These are phyloP conservation scores for Apiospora arundinis DNA, from an alignment of 2,329 filamentous ascomycete genomes.

Conservation along the genomic window DNA sequence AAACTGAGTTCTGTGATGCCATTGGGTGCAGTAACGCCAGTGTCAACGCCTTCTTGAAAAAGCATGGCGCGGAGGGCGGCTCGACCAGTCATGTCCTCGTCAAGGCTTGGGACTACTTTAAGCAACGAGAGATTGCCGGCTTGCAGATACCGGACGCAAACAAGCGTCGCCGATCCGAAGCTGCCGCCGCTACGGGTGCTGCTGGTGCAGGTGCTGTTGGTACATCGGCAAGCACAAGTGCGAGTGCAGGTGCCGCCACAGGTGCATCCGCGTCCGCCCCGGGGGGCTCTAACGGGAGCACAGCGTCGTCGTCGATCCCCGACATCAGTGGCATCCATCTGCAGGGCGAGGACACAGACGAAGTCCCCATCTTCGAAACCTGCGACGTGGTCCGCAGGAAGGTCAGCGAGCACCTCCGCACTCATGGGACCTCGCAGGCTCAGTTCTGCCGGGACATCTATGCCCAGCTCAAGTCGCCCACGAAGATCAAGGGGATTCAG, in stretches of 20 bases:
- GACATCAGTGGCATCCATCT: slow-evolving; percentile 50
- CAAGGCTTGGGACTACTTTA: slow-evolving; percentile 34
- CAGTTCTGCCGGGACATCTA: slow-evolving; percentile 54
- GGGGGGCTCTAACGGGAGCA: neutral
- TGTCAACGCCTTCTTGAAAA: slow-evolving; percentile 30
- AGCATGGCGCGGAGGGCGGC: slow-evolving; percentile 29
- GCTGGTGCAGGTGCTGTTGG: neutral
- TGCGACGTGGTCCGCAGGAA: slow-evolving; percentile 64
- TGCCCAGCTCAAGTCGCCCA: slow-evolving; percentile 42
- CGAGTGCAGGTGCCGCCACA: neutral
- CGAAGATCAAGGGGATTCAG: slow-evolving; percentile 37
- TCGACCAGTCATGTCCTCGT: slow-evolving; percentile 23
- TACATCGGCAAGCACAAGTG: neutral
- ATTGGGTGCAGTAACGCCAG: slow-evolving; percentile 25
- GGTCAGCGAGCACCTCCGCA: slow-evolving; percentile 56
- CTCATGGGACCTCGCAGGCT: slow-evolving; percentile 53
- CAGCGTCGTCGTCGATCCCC: slow-evolving; percentile 27
- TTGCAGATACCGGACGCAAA: slow-evolving; percentile 35
- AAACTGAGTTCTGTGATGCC: slow-evolving; percentile 32
- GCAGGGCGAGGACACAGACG: slow-evolving; percentile 48
- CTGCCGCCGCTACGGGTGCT: neutral
- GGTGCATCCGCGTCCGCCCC: neutral
- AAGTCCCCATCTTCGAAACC: slow-evolving; percentile 58
- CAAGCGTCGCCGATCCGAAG: slow-evolving; percentile 31
- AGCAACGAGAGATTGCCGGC: slow-evolving; percentile 32